Base-by-base conservation (phyloP, 2,329 filamentous ascomycete genomes). In the Aureobasidium zeae region DNA sequence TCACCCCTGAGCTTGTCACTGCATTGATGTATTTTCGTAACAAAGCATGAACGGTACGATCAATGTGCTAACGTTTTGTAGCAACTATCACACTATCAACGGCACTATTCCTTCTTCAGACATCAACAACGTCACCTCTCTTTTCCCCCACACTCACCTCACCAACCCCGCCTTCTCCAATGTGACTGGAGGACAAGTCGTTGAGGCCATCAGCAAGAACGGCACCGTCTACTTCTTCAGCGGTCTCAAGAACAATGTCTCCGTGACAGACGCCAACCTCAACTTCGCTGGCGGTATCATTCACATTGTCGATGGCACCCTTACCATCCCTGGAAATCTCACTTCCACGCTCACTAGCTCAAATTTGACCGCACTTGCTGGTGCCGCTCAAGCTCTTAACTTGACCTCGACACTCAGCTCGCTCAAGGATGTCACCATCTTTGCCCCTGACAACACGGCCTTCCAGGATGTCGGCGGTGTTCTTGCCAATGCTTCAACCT, bases 371-470 rank as follows among this genome's bases (percentile, higher is more conserved):
- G 57, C 62, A n/a, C 52, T 68, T 25, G 57, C 57, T 44, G 65
- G 65, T 26, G 67, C 66, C n/a, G 49, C 66, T 32, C 60, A 58
- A 15, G 51, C 55, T 3, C 61, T 65, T 17, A 53, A 63, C 48
- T 54, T 68, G n/a, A 49, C 64, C 15, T 52, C 61, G 2, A 58
- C 64, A 13, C 55, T 78, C 24, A 59, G 68, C 47, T 51, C 48
- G 10, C 54, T 62, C 7, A 52, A 54, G 20, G 67, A 77, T 53
- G 51, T 83, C 28, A 83, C 80, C 44, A 67, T 83, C 49, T 83
- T 84, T 50, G 77, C 73, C 0, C 79, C 80, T 2, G 69, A 64
- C 55, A 77, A 81, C 56, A 63, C 63, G 2, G 77, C 77, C 10
- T 77, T 83, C 63, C 64, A 70, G 24, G 59, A 64, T 19, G 73